A percentile compares a stretch with the other conserved stretches of the same genome.
phyloP scores from a whole-genome alignment of 2,329 filamentous ascomycete species.

The Calonectria crousiana region DNA sequence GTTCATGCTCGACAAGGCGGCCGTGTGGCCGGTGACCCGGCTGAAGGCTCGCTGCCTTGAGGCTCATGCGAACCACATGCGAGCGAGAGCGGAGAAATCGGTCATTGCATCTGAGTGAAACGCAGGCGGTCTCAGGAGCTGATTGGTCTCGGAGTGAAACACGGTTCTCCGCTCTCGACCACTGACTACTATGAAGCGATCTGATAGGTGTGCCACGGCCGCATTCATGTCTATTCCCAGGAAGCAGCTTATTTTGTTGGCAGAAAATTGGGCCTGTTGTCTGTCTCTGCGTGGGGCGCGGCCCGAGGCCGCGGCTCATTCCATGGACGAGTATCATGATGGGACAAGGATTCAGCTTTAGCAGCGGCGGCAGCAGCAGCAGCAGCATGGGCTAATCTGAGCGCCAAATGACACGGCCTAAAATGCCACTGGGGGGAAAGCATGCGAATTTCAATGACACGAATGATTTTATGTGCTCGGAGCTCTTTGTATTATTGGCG shows the following conservation, averaged over 20 bases:
- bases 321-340: background rate
- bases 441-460: conserved; percentile 6
- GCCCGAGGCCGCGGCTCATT: conserved; percentile 1
- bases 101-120: conserved; percentile 55
- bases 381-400: background rate
- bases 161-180: background rate
- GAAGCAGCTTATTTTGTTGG: background rate
- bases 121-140: conserved; percentile 3
- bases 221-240: background rate
- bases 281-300: background rate
- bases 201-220: background rate
- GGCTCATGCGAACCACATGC: conserved; percentile 65
- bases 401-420: background rate
- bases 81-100: conserved; percentile 65
- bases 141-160: conserved; percentile 4
- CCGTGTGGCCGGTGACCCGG: conserved; percentile 84
- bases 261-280: background rate
- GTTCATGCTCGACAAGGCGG: conserved; percentile 87
- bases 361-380: background rate
- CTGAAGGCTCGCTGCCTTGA: conserved; percentile 69
- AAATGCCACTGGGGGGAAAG: background rate
- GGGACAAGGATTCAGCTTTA: conserved; percentile 2
- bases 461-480: conserved; percentile 14
- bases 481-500: conserved; percentile 31
- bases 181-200: background rate